Base-by-base conservation (phyloP, 805 yeast genomes). In the Isabelozyma heimii region DNA sequence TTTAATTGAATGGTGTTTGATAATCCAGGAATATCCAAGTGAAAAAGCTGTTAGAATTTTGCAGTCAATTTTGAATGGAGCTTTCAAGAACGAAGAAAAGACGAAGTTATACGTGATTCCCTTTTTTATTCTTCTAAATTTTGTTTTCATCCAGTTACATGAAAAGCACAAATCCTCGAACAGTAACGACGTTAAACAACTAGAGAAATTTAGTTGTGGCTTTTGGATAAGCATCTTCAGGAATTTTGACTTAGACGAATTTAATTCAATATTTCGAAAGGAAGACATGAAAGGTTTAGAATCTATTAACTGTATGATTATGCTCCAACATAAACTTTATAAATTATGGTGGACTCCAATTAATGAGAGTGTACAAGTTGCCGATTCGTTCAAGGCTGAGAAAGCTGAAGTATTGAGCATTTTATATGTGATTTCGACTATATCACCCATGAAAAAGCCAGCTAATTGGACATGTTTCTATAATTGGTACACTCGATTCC, bases 1-100 rank as follows among this genome's bases (percentile, higher is more conserved):
- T 0, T 39, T 72, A 8, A 52, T 69, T 5, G 54, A 58, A 38
- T 73, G 77, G 77, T 44, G 52, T 30, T 54, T 73, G 17, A 63
- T 68, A 13, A 20, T 62, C 2, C 75, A 71, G 42, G 63, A 64
- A 37, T 44, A 52, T 5, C 66, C 70, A 1, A 17, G 54, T 3
- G 58, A 51, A 4, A 52, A 40, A n/a, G 42, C 56, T n/a, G 51
- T 61, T 58, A 48, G 46, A 13, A 43, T 54, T 1, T 16, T 67
- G 13, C 41, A 43, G 2, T 24, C 42, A 7, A 47, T 53, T 2
- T 45, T 66, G 15, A 44, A 47, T 42, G 56, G 48, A 30, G 35
- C n/a, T 8, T 47, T 55, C 43, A 17, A 41, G 37, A 15, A 42
- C 14, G 14, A 20, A 20, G 27, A 16, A 40, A 37, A 17, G 27